Evolutionary conservation across 768 basidiomycete species (phyloP).

Genomic region (Pleurotus tuber-regium): DNA sequence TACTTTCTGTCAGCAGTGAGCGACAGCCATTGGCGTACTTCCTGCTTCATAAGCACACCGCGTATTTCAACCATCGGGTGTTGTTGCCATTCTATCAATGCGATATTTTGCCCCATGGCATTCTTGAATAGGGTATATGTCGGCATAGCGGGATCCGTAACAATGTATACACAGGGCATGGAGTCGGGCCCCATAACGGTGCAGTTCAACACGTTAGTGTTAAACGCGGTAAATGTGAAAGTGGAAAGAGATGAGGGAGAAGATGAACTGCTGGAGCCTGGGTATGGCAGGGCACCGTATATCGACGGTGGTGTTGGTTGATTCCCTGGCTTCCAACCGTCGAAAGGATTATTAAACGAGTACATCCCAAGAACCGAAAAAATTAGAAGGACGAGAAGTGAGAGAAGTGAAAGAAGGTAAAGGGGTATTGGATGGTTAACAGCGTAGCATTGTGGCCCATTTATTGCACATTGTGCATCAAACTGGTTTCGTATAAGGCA

Average conservation of each 20-base stretch:
- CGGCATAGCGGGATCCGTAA: constrained; percentile 30
- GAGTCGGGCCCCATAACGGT: constrained; percentile 38
- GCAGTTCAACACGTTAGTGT: constrained; percentile 41
- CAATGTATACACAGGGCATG: constrained; percentile 36
- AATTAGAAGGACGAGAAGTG: background rate
- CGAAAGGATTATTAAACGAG: constrained; percentile 3
- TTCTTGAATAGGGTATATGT: constrained; percentile 39
- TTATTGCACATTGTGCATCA: constrained; percentile 2
- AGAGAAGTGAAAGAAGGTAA: background rate
- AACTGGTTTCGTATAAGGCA: constrained; percentile 1
- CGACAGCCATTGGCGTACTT: constrained; percentile 40
- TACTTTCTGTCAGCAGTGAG: constrained; percentile 41
- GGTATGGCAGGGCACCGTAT: constrained; percentile 13
- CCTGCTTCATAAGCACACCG: constrained; percentile 30
- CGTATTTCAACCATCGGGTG: constrained; percentile 35
- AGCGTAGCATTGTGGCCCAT: background rate
- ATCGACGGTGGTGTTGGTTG: constrained; percentile 6
- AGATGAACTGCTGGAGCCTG: constrained; percentile 1
- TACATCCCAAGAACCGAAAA: background rate
- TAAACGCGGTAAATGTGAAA: constrained; percentile 39
- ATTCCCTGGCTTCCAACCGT: constrained; percentile 3
- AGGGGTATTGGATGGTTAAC: background rate
- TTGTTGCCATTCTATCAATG: constrained; percentile 41
- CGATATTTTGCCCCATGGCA: constrained; percentile 32
- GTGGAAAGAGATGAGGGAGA: constrained; percentile 30